These are phyloP conservation scores for Lithohypha guttulata DNA, from an alignment of 2,329 filamentous ascomycete species.

Conservation along the genomic window DNA sequence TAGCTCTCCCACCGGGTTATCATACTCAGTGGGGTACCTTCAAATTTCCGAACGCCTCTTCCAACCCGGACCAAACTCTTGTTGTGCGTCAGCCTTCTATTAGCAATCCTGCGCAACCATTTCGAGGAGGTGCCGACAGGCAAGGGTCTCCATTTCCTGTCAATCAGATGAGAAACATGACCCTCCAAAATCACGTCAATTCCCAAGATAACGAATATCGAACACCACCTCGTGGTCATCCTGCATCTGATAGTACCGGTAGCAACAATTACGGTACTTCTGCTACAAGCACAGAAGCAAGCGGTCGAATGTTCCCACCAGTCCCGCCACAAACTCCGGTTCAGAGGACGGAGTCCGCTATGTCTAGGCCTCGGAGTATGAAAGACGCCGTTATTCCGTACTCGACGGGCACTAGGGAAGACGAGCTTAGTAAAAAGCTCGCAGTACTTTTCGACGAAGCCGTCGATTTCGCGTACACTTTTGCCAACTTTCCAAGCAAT, in stretches of 20 bases:
- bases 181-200: not conserved
- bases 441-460: slow-evolving; percentile 10
- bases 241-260: too few species aligned
- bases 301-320: too few species aligned
- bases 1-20: too few species aligned
- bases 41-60: too few species aligned
- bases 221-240: not conserved
- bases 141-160: not conserved
- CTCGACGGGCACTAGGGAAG: not conserved
- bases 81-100: too few species aligned
- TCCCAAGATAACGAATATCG: not conserved
- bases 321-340: too few species aligned
- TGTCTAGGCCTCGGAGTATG: not conserved
- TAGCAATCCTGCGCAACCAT: not conserved
- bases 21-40: too few species aligned
- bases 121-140: not conserved
- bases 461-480: slow-evolving; percentile 11
- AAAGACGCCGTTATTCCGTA: not conserved
- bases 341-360: too few species aligned
- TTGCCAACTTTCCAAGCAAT: slow-evolving; percentile 19
- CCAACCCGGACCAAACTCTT: too few species aligned
- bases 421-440: not conserved
- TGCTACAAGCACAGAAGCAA: too few species aligned
- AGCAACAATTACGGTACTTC: too few species aligned
- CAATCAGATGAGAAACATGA: not conserved